phyloP scores from a whole-genome alignment of 2,329 filamentous ascomycete genomes.

The Alternaria burnsii region DNA sequence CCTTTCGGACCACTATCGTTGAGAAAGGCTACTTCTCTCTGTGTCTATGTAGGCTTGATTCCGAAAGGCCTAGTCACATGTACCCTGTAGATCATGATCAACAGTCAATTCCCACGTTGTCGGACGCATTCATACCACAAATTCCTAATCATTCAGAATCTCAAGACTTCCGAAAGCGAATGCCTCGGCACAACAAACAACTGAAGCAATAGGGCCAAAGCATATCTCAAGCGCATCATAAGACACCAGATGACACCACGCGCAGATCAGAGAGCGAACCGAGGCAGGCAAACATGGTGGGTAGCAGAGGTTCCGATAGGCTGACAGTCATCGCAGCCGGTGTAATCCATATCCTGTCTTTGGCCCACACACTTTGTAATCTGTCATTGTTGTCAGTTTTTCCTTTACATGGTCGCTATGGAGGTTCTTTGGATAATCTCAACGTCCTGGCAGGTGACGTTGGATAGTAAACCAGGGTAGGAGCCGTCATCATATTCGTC shows the following conservation, averaged over 20 bases:
- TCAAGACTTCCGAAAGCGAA: background rate
- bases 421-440: too few relatives aligned
- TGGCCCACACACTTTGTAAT: too few relatives aligned
- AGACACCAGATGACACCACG: background rate
- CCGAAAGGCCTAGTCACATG: background rate
- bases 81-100: slow-evolving; percentile 1
- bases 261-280: background rate
- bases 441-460: too few relatives aligned
- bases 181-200: background rate
- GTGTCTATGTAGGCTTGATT: background rate
- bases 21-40: background rate
- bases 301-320: background rate
- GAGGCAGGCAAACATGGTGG: background rate
- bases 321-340: background rate
- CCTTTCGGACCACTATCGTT: background rate
- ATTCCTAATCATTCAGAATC: background rate
- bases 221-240: background rate
- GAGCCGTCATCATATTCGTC: too few relatives aligned
- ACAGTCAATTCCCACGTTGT: background rate
- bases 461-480: too few relatives aligned
- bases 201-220: background rate
- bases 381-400: too few relatives aligned
- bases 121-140: background rate
- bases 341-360: background rate
- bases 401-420: too few relatives aligned